A percentile compares a stretch with the other conserved stretches of the same genome.
Evolutionary conservation across 1,284 basidiomycete species (phyloP).

Genomic region (Amylostereum chailletii): DNA sequence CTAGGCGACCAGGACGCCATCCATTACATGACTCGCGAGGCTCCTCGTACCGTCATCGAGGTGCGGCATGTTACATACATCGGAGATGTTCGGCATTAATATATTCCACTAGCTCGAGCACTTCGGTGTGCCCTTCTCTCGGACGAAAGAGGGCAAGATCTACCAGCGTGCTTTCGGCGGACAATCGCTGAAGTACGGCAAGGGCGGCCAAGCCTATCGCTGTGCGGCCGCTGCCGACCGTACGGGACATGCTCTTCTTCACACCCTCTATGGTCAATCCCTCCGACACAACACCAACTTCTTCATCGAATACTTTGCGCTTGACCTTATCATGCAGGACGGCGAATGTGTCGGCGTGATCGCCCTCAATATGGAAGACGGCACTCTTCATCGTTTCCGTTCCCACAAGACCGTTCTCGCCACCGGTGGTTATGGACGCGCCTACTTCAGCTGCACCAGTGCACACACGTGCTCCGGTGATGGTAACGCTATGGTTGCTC

Average conservation of each 20-base stretch:
- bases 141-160: conserved; percentile 98
- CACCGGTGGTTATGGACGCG: conserved; percentile 96
- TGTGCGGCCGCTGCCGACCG: conserved; percentile 98
- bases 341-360: conserved; percentile 99
- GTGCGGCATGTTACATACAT: conserved; percentile 30
- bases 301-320: conserved; percentile 99
- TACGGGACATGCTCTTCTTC: conserved; percentile 96
- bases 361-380: conserved; percentile 99
- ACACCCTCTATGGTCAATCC: conserved; percentile 98
- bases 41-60: conserved; percentile 89
- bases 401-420: conserved; percentile 98
- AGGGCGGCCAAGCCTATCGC: conserved; percentile 98
- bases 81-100: background rate
- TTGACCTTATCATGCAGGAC: conserved; percentile 97
- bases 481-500: conserved; percentile 97
- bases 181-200: conserved; percentile 94
- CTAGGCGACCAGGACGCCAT: conserved; percentile 99
- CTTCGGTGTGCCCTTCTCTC: conserved; percentile 97
- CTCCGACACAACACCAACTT: conserved; percentile 99
- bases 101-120: conserved; percentile 76
- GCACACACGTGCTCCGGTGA: conserved; percentile 99
- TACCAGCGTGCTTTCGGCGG: conserved; percentile 99
- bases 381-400: conserved; percentile 97
- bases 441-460: conserved; percentile 98
- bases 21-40: conserved; percentile 98